Conservation (phyloP, 2,329 filamentous ascomycete species). For the Fusarium nematophilum region DNA sequence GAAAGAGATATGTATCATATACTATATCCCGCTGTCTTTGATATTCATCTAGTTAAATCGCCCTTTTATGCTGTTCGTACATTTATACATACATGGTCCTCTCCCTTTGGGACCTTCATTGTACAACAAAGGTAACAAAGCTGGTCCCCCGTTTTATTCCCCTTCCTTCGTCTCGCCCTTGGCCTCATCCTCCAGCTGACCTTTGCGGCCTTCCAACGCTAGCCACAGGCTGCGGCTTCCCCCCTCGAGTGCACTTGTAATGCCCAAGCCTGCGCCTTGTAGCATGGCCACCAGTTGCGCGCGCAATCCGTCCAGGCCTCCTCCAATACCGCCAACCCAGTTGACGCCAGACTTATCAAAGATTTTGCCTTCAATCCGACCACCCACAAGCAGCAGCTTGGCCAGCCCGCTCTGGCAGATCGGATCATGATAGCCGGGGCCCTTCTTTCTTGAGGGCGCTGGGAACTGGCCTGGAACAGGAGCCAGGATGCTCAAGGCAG, state of each 20-base stretch:
- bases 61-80: constrained; percentile 39
- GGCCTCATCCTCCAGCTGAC: constrained; percentile 76
- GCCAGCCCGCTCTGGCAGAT: constrained; percentile 83
- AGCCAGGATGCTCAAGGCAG: constrained; percentile 80
- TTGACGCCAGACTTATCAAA: constrained; percentile 79
- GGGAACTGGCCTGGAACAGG: constrained; percentile 80
- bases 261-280: constrained; percentile 79
- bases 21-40: neutral
- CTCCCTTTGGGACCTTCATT: constrained; percentile 18
- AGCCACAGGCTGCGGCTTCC: constrained; percentile 86
- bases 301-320: constrained; percentile 82
- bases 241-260: constrained; percentile 84
- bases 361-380: constrained; percentile 84
- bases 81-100: constrained; percentile 42
- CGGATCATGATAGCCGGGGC: constrained; percentile 84
- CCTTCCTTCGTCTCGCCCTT: constrained; percentile 34
- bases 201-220: constrained; percentile 84
- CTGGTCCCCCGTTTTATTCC: constrained; percentile 11
- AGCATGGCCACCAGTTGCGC: constrained; percentile 85
- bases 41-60: constrained; percentile 1
- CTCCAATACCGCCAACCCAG: constrained; percentile 79
- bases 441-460: constrained; percentile 79
- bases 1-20: no score
- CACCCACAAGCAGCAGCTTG: constrained; percentile 88
- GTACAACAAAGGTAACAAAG: constrained; percentile 17